Conservation (phyloP, 257 asterid genomes). For the Nicotiana knightiana region DNA sequence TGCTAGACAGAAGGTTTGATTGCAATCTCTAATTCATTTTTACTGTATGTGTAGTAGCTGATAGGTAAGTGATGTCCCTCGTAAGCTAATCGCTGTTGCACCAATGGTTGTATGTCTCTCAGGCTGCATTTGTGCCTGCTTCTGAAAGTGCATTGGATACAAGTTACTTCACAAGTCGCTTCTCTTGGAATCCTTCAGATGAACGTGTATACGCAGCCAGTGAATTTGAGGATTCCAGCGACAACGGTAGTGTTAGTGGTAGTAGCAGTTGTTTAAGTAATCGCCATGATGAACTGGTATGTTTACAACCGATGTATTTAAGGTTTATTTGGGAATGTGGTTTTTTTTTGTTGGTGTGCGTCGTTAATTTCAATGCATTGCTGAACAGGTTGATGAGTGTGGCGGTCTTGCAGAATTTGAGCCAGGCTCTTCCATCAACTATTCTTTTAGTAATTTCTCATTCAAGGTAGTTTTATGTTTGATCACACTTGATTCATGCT, state of each 20-base stretch:
- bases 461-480: conserved; percentile 54
- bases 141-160: conserved; percentile 93
- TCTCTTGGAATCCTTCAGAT: conserved; percentile 89
- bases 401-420: conserved; percentile 63
- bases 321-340: neutral
- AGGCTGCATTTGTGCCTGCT: conserved; percentile 97
- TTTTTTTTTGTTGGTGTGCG: neutral
- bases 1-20: conserved; percentile 86
- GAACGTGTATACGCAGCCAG: conserved; percentile 79
- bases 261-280: conserved; percentile 86
- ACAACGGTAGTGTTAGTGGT: conserved; percentile 72
- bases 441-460: conserved; percentile 95
- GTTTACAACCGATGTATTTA: conserved; percentile 1
- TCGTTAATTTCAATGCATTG: conserved; percentile 13
- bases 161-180: conserved; percentile 93
- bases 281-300: conserved; percentile 87
- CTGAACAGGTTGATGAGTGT: conserved; percentile 66
- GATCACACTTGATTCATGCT: neutral
- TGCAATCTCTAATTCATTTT: neutral
- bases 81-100: neutral
- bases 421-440: conserved; percentile 58
- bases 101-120: conserved; percentile 13
- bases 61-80: neutral
- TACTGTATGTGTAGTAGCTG: neutral
- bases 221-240: conserved; percentile 87